Evolutionary conservation across 2,329 filamentous ascomycete genomes (phyloP), one percentile per base, ranked within the genome.

Genomic region (Colletotrichum musicola): DNA sequence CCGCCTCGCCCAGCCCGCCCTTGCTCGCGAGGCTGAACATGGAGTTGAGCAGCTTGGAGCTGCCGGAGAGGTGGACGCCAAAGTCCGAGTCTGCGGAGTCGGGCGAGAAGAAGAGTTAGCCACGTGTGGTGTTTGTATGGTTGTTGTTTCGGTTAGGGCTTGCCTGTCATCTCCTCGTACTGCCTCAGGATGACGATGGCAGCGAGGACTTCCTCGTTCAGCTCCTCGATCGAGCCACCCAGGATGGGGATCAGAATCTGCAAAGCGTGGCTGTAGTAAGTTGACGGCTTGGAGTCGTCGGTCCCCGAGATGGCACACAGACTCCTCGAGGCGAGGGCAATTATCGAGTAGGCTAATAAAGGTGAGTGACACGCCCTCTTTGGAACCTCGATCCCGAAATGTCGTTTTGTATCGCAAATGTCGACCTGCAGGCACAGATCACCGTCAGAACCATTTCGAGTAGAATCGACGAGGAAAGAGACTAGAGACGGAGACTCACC

Each of bases 211-310:
- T 80, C 80, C 49, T 82, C 79, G 42, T 75, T 78, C 4, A 80
- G 69, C 7, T 79, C 75, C 44, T 78, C 76, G 42, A 71, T 70
- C 0, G 79, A 75, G 66, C 80, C 74, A 35, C 78, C 74, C 14
- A 80, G 77, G 0, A 80, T 73, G 10, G 78, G 75, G 5, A 83
- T 76, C 2, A 83, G 75, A 55, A 82, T 77, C 18, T 77, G 75
- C 16, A 83, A 76, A 35, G 81, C 82, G 65, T 79, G 74, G 58
- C 77, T 80, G 66, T 83, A 81, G 64, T 83, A 83, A 18, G 77
- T 72, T 0, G 81, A 75, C 4, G 80, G 78, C 4, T 77, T 78
- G 47, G 78, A 77, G 4, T 74, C 70, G 5, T 73, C 46, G 1
- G 68, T 25, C 4, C 70, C 72, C 6, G 69, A 68, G 42, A 67